These are phyloP conservation scores for Sporobolomyces pararoseus DNA, from an alignment of 768 basidiomycete species.

Conservation along the genomic window DNA sequence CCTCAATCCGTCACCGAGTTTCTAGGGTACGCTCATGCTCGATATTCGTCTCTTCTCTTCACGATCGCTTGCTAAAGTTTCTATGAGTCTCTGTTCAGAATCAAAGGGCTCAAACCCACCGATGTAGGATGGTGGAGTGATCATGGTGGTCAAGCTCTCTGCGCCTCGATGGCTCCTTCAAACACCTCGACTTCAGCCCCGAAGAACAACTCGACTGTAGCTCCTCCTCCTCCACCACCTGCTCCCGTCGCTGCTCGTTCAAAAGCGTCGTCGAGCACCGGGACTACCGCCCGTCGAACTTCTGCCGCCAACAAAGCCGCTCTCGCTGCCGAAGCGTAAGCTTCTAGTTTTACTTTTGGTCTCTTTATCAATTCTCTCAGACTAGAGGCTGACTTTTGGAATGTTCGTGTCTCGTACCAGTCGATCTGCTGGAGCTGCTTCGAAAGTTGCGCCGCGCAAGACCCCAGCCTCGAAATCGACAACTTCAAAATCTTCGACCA, in stretches of 20 bases:
- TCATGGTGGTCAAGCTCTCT: conserved; percentile 8
- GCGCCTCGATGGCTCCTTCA: background rate
- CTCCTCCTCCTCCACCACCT: background rate
- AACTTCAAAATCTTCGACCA: background rate
- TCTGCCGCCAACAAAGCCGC: background rate
- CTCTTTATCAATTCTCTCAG: background rate
- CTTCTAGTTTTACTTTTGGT: background rate
- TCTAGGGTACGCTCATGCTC: conserved; percentile 5
- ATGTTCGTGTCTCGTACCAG: background rate
- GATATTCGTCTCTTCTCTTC: background rate
- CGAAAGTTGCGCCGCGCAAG: background rate
- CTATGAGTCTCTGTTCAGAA: background rate
- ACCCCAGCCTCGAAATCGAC: background rate
- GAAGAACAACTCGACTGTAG: background rate
- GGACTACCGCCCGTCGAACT: background rate
- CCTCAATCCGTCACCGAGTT: conserved; percentile 16
- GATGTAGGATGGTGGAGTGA: conserved; percentile 14
- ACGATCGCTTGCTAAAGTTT: background rate
- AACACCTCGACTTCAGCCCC: background rate
- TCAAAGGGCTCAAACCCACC: conserved; percentile 13
- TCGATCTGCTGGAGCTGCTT: background rate
- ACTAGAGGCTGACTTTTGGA: background rate
- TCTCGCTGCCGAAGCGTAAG: conserved; percentile 16
- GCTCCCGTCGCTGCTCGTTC: background rate
- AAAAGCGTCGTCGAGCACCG: background rate